A percentile compares a stretch with the other conserved stretches of the same genome.
phyloP scores from a whole-genome alignment of 805 yeast species.

The Teunomyces lycoperdinae region DNA sequence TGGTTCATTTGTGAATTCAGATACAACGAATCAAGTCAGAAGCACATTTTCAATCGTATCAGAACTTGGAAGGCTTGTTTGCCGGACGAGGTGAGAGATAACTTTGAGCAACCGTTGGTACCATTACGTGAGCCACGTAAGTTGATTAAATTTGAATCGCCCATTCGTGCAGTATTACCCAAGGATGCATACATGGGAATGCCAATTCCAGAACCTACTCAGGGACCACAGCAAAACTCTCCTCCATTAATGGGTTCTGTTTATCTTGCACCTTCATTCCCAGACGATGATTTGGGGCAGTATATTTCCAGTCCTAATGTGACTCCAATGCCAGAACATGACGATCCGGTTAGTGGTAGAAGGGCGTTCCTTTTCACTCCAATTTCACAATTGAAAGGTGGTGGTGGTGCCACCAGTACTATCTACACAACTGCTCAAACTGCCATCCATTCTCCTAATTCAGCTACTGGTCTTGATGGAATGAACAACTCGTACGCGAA shows the following conservation, averaged over 20 bases:
- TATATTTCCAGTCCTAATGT: slow-evolving; percentile 46
- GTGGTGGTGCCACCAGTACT: slow-evolving; percentile 24
- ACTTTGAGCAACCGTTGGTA: slow-evolving; percentile 70
- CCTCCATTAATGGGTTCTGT: slow-evolving; percentile 96
- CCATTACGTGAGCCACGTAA: slow-evolving; percentile 67
- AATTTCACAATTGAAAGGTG: slow-evolving; percentile 40
- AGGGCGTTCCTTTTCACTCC: slow-evolving; percentile 45
- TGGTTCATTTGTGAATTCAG: slow-evolving; percentile 93
- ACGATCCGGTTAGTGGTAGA: slow-evolving; percentile 33
- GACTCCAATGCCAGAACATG: slow-evolving; percentile 36
- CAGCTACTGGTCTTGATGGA: slow-evolving; percentile 8
- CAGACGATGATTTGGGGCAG: slow-evolving; percentile 82
- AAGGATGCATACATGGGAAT: slow-evolving; percentile 69
- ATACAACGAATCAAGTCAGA: slow-evolving; percentile 75
- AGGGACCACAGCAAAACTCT: slow-evolving; percentile 73
- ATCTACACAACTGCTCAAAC: slow-evolving; percentile 13
- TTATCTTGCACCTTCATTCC: slow-evolving; percentile 69
- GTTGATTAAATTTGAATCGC: slow-evolving; percentile 77
- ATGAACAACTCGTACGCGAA: slow-evolving; percentile 1
- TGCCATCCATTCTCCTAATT: slow-evolving; percentile 15
- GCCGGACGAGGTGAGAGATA: slow-evolving; percentile 91
- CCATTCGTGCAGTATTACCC: slow-evolving; percentile 74
- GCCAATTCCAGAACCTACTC: slow-evolving; percentile 78
- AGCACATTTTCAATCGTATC: slow-evolving; percentile 83
- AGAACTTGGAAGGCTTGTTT: slow-evolving; percentile 98